Conservation (phyloP, 129 eudicot species). For the Calendula officinalis region DNA sequence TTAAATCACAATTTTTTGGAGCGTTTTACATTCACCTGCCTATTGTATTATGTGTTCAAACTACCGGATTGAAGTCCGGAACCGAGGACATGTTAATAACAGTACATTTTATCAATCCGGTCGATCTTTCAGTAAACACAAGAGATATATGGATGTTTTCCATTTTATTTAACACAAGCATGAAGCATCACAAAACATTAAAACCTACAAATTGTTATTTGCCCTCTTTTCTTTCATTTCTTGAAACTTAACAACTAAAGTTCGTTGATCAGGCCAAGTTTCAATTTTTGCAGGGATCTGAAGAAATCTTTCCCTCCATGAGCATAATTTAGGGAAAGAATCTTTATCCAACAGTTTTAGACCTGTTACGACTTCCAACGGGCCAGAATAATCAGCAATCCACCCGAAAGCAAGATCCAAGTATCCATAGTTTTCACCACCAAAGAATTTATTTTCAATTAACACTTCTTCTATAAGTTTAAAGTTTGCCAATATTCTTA, state of each 20-base stretch:
- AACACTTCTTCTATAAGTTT: constrained; percentile 39
- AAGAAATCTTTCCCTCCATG: constrained; percentile 41
- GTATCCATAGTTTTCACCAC: constrained; percentile 46
- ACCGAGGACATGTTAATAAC: no score
- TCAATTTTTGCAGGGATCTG: constrained; percentile 33
- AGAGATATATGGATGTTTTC: neutral
- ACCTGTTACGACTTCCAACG: constrained; percentile 37
- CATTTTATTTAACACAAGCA: neutral
- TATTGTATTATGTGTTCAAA: no score
- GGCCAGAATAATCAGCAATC: constrained; percentile 36
- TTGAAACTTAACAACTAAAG: constrained; percentile 30
- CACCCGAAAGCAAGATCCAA: constrained; percentile 55
- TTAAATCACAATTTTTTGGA: no score
- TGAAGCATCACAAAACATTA: no score
- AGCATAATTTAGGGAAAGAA: constrained; percentile 36
- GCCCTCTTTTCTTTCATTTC: neutral
- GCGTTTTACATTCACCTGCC: no score
- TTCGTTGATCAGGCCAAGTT: constrained; percentile 51
- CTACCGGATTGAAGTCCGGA: no score
- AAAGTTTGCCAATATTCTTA: constrained; percentile 29
- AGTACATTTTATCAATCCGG: no score
- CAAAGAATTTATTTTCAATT: constrained; percentile 48
- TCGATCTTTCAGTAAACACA: neutral
- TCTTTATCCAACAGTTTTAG: constrained; percentile 38
- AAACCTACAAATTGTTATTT: neutral